A percentile compares a stretch with the other conserved stretches of the same genome.
Evolutionary conservation across 2,329 filamentous ascomycete genomes (phyloP).

Genomic region (Cytospora paraplurivora): DNA sequence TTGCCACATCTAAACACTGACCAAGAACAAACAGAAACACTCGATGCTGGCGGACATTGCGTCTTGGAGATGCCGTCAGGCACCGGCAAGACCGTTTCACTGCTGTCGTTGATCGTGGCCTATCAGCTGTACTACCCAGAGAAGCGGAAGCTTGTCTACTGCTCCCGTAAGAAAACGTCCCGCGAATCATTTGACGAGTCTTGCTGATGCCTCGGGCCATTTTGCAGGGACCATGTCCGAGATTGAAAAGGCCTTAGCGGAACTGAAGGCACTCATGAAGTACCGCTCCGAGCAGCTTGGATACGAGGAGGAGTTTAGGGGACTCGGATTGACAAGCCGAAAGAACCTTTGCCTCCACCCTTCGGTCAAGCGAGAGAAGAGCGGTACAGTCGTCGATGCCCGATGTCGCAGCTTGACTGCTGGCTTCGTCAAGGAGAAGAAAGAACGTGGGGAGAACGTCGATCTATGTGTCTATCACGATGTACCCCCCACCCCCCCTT

Average conservation of each 20-base stretch:
- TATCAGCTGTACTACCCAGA: slow-evolving; percentile 95
- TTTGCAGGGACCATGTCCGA: slow-evolving; percentile 87
- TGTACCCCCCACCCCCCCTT: slow-evolving; percentile 46
- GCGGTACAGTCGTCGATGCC: slow-evolving; percentile 91
- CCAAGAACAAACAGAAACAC: slow-evolving; percentile 56
- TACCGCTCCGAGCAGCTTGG: slow-evolving; percentile 90
- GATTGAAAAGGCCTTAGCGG: slow-evolving; percentile 94
- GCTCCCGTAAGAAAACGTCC: slow-evolving; percentile 67
- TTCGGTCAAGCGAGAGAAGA: slow-evolving; percentile 94
- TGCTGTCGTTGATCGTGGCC: slow-evolving; percentile 92
- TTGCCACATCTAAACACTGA: slow-evolving; percentile 21
- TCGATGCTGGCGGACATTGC: slow-evolving; percentile 93
- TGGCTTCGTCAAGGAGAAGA: slow-evolving; percentile 97
- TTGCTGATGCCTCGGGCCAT: background rate
- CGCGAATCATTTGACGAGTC: background rate
- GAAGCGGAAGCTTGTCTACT: slow-evolving; percentile 96
- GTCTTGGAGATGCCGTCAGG: slow-evolving; percentile 99
- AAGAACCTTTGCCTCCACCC: slow-evolving; percentile 98
- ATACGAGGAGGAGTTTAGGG: slow-evolving; percentile 87
- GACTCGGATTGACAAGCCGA: slow-evolving; percentile 88
- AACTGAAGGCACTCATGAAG: slow-evolving; percentile 91
- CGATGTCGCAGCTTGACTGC: slow-evolving; percentile 93
- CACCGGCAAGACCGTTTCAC: slow-evolving; percentile 94
- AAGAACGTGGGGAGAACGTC: slow-evolving; percentile 90
- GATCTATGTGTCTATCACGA: slow-evolving; percentile 96